phyloP scores from a whole-genome alignment of 2,329 filamentous ascomycete species.

The Fusarium caatingaense region DNA sequence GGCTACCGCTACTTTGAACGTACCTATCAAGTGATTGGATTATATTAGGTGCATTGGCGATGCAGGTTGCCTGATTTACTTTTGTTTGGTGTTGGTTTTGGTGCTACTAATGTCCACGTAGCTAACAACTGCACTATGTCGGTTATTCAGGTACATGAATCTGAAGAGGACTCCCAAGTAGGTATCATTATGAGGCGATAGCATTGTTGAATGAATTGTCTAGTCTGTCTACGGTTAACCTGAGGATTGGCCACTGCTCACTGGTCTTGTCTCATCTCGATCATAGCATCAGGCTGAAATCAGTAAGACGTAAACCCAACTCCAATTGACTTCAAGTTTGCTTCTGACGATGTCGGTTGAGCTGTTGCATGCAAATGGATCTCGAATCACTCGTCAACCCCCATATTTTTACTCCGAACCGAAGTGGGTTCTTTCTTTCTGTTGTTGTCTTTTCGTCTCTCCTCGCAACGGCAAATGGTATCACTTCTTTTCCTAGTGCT shows the following conservation, averaged over 20 bases:
- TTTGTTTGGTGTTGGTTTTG: slow-evolving; percentile 8
- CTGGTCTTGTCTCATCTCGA: slow-evolving; percentile 2
- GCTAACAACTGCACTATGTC: neutral
- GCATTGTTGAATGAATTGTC: neutral
- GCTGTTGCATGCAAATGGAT: slow-evolving; percentile 12
- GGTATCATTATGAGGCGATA: neutral
- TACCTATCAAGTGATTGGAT: slow-evolving; percentile 17
- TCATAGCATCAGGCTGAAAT: slow-evolving; percentile 14
- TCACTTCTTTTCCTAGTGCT: slow-evolving; percentile 39
- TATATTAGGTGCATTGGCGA: slow-evolving; percentile 7
- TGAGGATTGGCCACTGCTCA: neutral
- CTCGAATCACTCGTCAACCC: slow-evolving; percentile 13
- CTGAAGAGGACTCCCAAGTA: neutral
- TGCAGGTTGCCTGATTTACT: slow-evolving; percentile 20
- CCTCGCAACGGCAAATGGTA: slow-evolving; percentile 20
- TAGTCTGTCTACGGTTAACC: neutral
- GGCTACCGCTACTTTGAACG: slow-evolving; percentile 30
- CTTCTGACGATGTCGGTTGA: neutral
- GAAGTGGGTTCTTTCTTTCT: slow-evolving; percentile 32
- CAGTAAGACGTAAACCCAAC: neutral
- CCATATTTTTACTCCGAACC: slow-evolving; percentile 10
- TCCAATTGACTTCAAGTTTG: neutral
- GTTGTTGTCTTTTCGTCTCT: slow-evolving; percentile 21
- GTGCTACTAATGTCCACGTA: slow-evolving; percentile 17
- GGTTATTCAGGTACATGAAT: slow-evolving; percentile 2